Base-by-base conservation (phyloP, 176 grass and related monocot species). In the Ampelocalamus luodianensis region DNA sequence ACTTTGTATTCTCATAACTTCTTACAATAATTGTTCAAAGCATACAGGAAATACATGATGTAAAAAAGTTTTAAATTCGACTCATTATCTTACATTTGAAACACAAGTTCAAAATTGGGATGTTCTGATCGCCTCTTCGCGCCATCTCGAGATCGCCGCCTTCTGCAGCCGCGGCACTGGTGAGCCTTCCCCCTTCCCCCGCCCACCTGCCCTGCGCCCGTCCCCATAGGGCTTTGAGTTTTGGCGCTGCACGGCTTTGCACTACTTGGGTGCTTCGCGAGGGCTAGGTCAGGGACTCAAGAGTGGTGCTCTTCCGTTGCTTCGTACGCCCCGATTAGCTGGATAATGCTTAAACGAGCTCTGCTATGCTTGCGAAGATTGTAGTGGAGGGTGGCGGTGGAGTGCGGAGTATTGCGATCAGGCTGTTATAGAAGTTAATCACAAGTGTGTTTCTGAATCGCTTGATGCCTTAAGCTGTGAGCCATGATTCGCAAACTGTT, bases 131-230 rank as follows among this genome's bases (percentile, higher is more conserved):
- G n/a, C 79, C 67, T 90, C 82, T 88, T 83, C 72, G 82, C 74
- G 62, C 54, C 14, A 68, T 93, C 71, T 48, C 44, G 72, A 84
- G 87, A 87, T 87, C 22, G 65, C 70, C 4, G 10, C 75, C n/a
- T 54, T 80, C 66, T 61, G 77, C 70, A 93, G 88, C 81, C 81
- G 85, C 26, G 88, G 91, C 71, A 85, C 91, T 8, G 88, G 91
- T 93, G 36, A 87, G 84, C 60, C 72, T 73, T 44, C 16, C 54
- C 38, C 37, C 54, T 34, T 29, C 44, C 56, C 12, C 12, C 0
- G 20, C 24, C 23, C 54, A 9, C 17, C 24, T 27, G 0, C n/a
- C 3, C 9, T n/a, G 14, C 29, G 12, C 6, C 5, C 6, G 0
- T 8, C 23, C 5, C 12, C 60, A 73, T 82, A 68, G 63, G 71